Base-by-base conservation (phyloP, 2,329 filamentous ascomycete genomes). In the Fusarium setosum region DNA sequence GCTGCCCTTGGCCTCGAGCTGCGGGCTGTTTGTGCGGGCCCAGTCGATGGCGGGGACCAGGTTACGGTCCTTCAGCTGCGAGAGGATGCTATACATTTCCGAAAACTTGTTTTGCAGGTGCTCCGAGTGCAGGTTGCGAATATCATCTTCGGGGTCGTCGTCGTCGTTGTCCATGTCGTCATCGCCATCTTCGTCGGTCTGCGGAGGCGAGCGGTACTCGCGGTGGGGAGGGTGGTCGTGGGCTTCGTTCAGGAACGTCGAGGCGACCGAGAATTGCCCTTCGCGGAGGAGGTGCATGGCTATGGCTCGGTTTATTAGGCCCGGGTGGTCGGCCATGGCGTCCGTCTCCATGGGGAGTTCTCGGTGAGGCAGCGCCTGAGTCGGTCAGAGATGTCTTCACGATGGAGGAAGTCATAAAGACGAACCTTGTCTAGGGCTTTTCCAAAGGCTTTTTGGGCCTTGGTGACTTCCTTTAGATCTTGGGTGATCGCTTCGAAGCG, bases 241-340 rank as follows among this genome's bases (percentile, higher is more conserved):
- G 15, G 82, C 87, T 81, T 98, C 96, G 13, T 86, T 82, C 47
- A 97, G 87, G 71, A 99, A 97, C 2, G 90, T 93, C 15, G 90
- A 89, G 12, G 95, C 95, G 3, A 97, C 94, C 20, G 85, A 86
- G 77, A 99, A 99, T 74, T 97, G 92, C 47, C 96, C 96, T 80
- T 98, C 95, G 37, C 96, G 92, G 35, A 99, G 86, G 20, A 99
- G 86, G 75, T 99, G 96, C 94, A 98, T 97, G 10, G 92, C 92
- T 70, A 99, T 96, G 7, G 96, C 95, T 56, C 94, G 89, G 79
- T 97, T 96, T 74, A 98, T 93, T 12, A 97, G 84, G 15, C 86
- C 83, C 5, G 91, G 86, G 67, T 96, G 89, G 18, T 90, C 86
- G 2, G 88, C 89, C 77, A 97, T 88, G 31, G 90, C 91, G 77